Base-by-base conservation (phyloP, 2,329 filamentous ascomycete genomes). In the Diatrype stigma region DNA sequence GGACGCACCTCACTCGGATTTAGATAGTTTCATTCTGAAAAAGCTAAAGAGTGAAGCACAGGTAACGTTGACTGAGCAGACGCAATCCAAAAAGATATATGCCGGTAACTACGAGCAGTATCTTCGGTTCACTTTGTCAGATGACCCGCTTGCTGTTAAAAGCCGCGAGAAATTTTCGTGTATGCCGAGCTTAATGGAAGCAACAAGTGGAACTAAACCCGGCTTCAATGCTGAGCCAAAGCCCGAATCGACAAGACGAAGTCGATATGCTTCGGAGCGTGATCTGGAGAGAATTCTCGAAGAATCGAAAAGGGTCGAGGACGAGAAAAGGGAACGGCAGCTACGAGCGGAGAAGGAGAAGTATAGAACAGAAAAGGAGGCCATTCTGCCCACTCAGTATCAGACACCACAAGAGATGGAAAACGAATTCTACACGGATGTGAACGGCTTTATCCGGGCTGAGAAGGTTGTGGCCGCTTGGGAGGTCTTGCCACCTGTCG, bases 291-390 rank as follows among this genome's bases (percentile, higher is more conserved):
- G 82, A 35, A 85, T 87, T 6, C 70, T 92, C 45, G 82, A 88
- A 63, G 84, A 88, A 59, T 91, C 87, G 0, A 80, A 85, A 61
- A 78, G 80, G 21, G 84, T 87, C 57, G 86, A 89, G 52, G 84
- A 86, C 55, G 87, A 90, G 61, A 78, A 82, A 32, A 78, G 82
- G 52, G 86, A 90, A 57, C 82, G 86, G 45, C 85, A 88, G 56
- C 70, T 77, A 44, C 74, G 80, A 48, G 80, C 81, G 32, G 80
- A 83, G 57, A 84, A 86, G 63, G 84, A 87, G 49, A 85, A 86
- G 62, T 85, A 85, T 52, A 85, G 88, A 54, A 87, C 82, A 56
- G 56, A 89, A 42, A 90, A 89, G 63, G 89, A 93, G 66, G 89
- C 89, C 0, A 76, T 79, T 3, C 82, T 93, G 45, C 89, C 89